Evolutionary conservation across 2,329 filamentous ascomycete species (phyloP), one percentile per base, ranked within the genome.

Genomic region (Phaeophleospora eucalypticola): DNA sequence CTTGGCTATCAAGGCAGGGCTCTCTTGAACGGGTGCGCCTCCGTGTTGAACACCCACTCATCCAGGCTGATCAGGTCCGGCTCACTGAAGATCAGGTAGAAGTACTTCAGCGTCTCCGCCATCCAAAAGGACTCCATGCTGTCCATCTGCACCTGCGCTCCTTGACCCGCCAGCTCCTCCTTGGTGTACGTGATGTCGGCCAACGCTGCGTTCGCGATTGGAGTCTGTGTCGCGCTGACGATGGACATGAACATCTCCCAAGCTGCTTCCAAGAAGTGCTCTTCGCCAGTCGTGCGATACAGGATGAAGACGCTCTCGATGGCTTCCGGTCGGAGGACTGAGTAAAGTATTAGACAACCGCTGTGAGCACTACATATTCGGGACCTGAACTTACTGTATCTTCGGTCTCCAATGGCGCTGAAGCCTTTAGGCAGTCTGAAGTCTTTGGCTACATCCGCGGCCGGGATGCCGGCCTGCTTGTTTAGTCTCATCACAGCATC

Each of bases 221-320:
- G 62, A 0, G 73, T 76, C 41, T 69, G 58, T 0, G 71, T 73
- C 6, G 62, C 59, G 32, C 66, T 63, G 41, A 66, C 58, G 35
- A 77, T 73, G 2, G 68, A 64, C n/a, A 63, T 65, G 59, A 72
- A 77, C 72, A 76, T 76, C 6, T 71, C 66, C 74, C 74, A 77
- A 2, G 72, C 74, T 1, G 64, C 65, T 4, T 72, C 71, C 41
- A 71, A 67, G 51, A 70, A 67, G 47, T 58, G 65, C 43, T 68
- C 68, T 49, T 80, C 73, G 10, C 79, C 79, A 1, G 79, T 81
- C 36, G 80, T 76, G 16, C 79, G 73, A 55, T 81, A 81, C 62
- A 82, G 66, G 53, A 81, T 69, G 61, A 82, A 82, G 2, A 82
- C 72, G n/a, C 74, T 78, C 59, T 82, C 79, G 36, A 82, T 79